These are phyloP conservation scores for Polytolypa hystricis DNA, from an alignment of 2,329 filamentous ascomycete species.

Conservation along the genomic window DNA sequence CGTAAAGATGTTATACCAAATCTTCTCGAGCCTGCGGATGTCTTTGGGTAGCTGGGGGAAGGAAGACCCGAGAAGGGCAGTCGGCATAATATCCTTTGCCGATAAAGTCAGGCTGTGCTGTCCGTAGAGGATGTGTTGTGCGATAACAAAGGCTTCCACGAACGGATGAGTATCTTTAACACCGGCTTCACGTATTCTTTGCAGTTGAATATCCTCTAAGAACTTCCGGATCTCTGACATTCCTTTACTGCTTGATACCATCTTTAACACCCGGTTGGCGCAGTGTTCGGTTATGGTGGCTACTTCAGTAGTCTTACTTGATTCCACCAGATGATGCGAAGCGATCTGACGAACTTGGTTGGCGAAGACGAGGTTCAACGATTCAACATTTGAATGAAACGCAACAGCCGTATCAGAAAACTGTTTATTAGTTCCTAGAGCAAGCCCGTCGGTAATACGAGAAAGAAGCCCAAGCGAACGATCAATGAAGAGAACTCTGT, in stretches of 20 bases:
- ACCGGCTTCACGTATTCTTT: conserved; percentile 36
- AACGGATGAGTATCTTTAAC: conserved; percentile 34
- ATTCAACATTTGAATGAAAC: conserved; percentile 16
- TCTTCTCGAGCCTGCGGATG: conserved; percentile 23
- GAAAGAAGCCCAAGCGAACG: conserved; percentile 26
- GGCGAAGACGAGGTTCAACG: conserved; percentile 25
- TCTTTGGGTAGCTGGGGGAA: conserved; percentile 23
- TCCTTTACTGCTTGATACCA: conserved; percentile 23
- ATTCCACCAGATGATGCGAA: conserved; percentile 21
- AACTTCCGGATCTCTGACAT: conserved; percentile 30
- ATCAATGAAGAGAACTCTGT: conserved; percentile 37
- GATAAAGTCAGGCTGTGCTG: conserved; percentile 14
- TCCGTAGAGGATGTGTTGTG: conserved; percentile 30
- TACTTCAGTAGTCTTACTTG: conserved; percentile 15
- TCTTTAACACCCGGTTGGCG: conserved; percentile 26
- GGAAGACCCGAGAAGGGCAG: conserved; percentile 21
- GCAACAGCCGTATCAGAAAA: conserved; percentile 7
- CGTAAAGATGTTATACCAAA: conserved; percentile 38
- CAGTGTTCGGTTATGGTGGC: conserved; percentile 22
- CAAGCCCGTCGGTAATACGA: conserved; percentile 27
- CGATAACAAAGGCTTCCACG: conserved; percentile 38
- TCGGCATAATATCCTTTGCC: conserved; percentile 24
- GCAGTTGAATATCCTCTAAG: conserved; percentile 34
- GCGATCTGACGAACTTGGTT: conserved; percentile 30
- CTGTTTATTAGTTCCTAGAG: conserved; percentile 1